These are phyloP conservation scores for Verticillium nonalfalfae DNA, from an alignment of 2,329 filamentous ascomycete species.

Conservation along the genomic window DNA sequence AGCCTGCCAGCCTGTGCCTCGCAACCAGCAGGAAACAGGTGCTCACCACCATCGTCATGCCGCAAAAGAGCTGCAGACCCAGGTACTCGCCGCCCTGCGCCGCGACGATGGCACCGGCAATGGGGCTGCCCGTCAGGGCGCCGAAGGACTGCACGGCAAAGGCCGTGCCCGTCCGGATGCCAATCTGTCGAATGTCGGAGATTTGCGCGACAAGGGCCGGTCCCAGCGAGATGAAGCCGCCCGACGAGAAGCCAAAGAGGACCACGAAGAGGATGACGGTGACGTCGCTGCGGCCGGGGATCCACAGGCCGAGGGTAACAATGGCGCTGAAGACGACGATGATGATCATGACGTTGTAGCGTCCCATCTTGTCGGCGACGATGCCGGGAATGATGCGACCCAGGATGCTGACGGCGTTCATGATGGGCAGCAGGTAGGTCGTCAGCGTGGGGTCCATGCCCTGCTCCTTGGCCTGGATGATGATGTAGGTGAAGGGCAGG, in stretches of 20 bases:
- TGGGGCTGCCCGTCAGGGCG: slow-evolving; percentile 40
- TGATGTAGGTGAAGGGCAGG: slow-evolving; percentile 37
- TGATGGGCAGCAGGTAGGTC: slow-evolving; percentile 33
- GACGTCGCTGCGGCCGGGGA: slow-evolving; percentile 25
- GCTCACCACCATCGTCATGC: slow-evolving; percentile 35
- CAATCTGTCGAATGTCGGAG: slow-evolving; percentile 26
- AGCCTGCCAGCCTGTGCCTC: background rate
- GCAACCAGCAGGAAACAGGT: background rate
- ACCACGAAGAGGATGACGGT: slow-evolving; percentile 32
- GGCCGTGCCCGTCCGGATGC: slow-evolving; percentile 29
- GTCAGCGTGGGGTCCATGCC: slow-evolving; percentile 27
- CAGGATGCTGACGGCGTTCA: slow-evolving; percentile 38
- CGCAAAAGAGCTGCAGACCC: slow-evolving; percentile 60
- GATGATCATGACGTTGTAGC: slow-evolving; percentile 29
- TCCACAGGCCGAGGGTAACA: slow-evolving; percentile 30
- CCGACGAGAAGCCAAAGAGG: slow-evolving; percentile 39
- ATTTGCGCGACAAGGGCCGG: slow-evolving; percentile 30
- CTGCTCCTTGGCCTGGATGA: slow-evolving; percentile 33
- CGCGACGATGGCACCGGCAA: slow-evolving; percentile 26
- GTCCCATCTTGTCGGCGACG: slow-evolving; percentile 34
- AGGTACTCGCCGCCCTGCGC: slow-evolving; percentile 45
- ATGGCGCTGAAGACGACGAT: slow-evolving; percentile 25
- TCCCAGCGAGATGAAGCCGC: slow-evolving; percentile 35
- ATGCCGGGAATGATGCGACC: slow-evolving; percentile 38
- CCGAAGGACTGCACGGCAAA: slow-evolving; percentile 27